Percentiles rank a stretch among this genome's conserved stretches.
Conservation (phyloP, 805 yeast genomes). For the Cyberlindnera xishuangbannaensis region DNA sequence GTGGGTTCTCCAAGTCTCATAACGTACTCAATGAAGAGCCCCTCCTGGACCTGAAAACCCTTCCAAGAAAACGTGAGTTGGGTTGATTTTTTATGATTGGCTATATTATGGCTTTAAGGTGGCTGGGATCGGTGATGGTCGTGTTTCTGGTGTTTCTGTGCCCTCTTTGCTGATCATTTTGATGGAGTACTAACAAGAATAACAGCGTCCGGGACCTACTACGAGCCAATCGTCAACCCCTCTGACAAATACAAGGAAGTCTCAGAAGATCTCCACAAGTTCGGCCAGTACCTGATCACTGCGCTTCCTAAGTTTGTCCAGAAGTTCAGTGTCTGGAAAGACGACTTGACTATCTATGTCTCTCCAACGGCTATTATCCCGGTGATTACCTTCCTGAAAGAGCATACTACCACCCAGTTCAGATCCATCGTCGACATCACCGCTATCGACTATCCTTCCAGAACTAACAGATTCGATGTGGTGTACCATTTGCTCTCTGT, state of each 20-base stretch:
- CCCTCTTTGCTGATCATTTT: background rate
- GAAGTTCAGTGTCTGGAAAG: constrained; percentile 86
- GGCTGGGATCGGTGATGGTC: no score
- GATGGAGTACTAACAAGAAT: constrained; percentile 1
- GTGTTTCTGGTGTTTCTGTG: no score
- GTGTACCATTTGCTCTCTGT: constrained; percentile 78
- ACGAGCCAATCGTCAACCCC: constrained; percentile 52
- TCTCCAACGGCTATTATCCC: constrained; percentile 74
- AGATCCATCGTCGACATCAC: constrained; percentile 76
- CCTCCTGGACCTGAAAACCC: constrained; percentile 15
- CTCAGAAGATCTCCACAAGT: constrained; percentile 68
- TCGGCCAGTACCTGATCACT: constrained; percentile 73
- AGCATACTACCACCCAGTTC: constrained; percentile 78
- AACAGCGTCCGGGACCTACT: constrained; percentile 18
- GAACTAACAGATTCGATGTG: constrained; percentile 81
- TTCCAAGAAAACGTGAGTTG: constrained; percentile 19
- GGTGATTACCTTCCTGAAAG: constrained; percentile 60
- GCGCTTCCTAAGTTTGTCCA: constrained; percentile 78
- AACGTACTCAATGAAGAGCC: constrained; percentile 8
- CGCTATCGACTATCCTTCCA: constrained; percentile 80
- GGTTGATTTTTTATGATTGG: no score
- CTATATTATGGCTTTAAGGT: no score
- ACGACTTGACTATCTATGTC: constrained; percentile 69
- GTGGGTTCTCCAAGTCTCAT: constrained; percentile 3
- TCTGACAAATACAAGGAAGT: constrained; percentile 67